Conservation (phyloP, 768 basidiomycete species). For the Phlegmacium glaucopus region DNA sequence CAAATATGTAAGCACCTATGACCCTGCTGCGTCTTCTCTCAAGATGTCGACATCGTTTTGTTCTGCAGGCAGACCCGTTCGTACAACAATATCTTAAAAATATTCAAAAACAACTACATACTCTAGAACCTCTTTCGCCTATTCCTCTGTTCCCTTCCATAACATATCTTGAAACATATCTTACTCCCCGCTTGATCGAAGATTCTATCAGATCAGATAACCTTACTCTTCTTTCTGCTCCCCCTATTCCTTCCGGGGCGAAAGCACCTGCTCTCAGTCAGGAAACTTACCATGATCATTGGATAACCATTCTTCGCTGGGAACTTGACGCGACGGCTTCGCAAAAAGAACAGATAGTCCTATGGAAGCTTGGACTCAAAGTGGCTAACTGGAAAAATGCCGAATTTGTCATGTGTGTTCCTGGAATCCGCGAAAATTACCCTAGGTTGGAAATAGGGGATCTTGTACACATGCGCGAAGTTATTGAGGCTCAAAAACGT, state of each 20-base stretch:
- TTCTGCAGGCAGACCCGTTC: slow-evolving; percentile 41
- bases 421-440: slow-evolving; percentile 39
- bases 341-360: slow-evolving; percentile 41
- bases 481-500: slow-evolving; percentile 22
- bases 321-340: slow-evolving; percentile 40
- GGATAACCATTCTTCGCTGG: slow-evolving; percentile 40
- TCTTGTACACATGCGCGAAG: slow-evolving; percentile 41
- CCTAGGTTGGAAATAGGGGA: slow-evolving; percentile 44
- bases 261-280: slow-evolving; percentile 22
- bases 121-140: slow-evolving; percentile 38
- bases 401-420: slow-evolving; percentile 35
- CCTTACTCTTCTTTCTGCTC: slow-evolving; percentile 25
- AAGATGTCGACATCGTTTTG: not conserved
- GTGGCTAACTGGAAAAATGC: slow-evolving; percentile 34
- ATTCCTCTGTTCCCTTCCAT: slow-evolving; percentile 39
- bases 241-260: slow-evolving; percentile 20
- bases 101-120: slow-evolving; percentile 44
- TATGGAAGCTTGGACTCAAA: slow-evolving; percentile 37
- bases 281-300: slow-evolving; percentile 37
- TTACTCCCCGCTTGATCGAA: slow-evolving; percentile 35
- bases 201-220: slow-evolving; percentile 13
- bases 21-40: not conserved
- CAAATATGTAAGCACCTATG: slow-evolving; percentile 37
- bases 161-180: slow-evolving; percentile 38
- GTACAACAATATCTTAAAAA: slow-evolving; percentile 47